Base-by-base conservation (phyloP, 208 protist species). In the Strigomonas culicis region DNA sequence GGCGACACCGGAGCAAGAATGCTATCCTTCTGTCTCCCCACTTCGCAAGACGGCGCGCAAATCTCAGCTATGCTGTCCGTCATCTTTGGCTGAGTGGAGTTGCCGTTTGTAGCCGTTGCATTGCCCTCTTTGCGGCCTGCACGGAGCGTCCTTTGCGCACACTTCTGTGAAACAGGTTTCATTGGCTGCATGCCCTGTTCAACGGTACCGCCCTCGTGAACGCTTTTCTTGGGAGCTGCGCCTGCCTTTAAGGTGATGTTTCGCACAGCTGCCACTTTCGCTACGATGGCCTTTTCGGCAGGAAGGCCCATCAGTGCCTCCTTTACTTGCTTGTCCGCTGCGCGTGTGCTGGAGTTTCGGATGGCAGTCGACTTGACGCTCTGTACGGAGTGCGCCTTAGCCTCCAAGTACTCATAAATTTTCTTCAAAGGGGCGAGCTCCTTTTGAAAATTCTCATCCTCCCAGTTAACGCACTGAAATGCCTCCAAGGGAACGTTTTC, bases 321-420 rank as follows among this genome's bases (percentile, higher is more conserved):
- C 46, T 80, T 80, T 36, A 87, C 77, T 47, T 77, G 70, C 39
- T 57, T 47, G 58, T 74, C 51, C 39, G 63, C 17, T 36, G 47
- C 21, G 17, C 53, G 22, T 13, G 28, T 13, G 19, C 34, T 44
- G 15, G 17, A 28, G 52, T 66, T 73, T 19, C 15, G 22, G 17
- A 24, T 31, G 15, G 66, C 64, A 1, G 11, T 43, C 17, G 56
- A 50, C 32, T 72, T 74, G 4, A 68, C 19, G 15, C 44, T 59
- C 49, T 80, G 62, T 11, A 83, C 32, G 6, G 56, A 63, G 13
- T 58, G 68, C 25, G 72, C 78, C 44, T 80, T 91, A 11, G 78
- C 81, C 66, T 91, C 80, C 73, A 86, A 65, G 67, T 76, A 80
- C 21, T 73, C 69, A 21, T 72, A 78, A 28, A 91, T 62, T 41